Evolutionary conservation across 2,329 filamentous ascomycete genomes (phyloP), one percentile per base, ranked within the genome.

Genomic region (Calonectria pteridis): DNA sequence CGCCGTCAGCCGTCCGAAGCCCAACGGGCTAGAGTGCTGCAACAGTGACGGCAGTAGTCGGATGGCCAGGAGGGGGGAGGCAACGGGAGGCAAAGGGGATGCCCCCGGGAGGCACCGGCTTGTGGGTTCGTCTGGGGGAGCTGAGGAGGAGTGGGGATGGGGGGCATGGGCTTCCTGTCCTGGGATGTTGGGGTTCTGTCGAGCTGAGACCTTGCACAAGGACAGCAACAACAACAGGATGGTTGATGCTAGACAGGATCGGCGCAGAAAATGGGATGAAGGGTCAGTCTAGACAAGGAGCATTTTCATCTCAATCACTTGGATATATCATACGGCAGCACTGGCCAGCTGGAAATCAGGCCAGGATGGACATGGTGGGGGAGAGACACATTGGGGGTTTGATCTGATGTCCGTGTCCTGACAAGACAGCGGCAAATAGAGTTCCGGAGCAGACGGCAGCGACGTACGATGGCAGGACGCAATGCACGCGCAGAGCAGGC

Each of bases 351-450:
- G 43, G 14, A 16, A 29, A 59, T 58, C 46, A 67, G 49, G 65
- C 49, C 49, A 50, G 58, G 50, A 63, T 50, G 28, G 40, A 59
- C 49, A 68, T 71, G 69, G 71, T 65, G 71, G 59, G 66, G 37
- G 40, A 63, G 13, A 59, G 29, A 33, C 33, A 63, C 50, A 37
- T 66, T 73, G 71, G 59, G 50, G 66, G 53, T 68, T 73, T n/a
- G 37, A 51, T 23, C n/a, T 26, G 33, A 40, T 62, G 55, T 62
- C 55, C 55, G 26, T 58, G 35, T 28, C 33, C 26, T 46, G 7
- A 35, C 28, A 26, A n/a, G 28, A 49, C 46, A 49, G 65, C 26
- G 7, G 16, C n/a, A 20, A 49, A 59, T 46, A 37, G 16, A 53
- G 31, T 31, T 18, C 35, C n/a, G 49, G 46, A 29, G 62, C 18